Base-by-base conservation (phyloP, 176 grass and related monocot genomes). In the Saccharum officinarum region DNA sequence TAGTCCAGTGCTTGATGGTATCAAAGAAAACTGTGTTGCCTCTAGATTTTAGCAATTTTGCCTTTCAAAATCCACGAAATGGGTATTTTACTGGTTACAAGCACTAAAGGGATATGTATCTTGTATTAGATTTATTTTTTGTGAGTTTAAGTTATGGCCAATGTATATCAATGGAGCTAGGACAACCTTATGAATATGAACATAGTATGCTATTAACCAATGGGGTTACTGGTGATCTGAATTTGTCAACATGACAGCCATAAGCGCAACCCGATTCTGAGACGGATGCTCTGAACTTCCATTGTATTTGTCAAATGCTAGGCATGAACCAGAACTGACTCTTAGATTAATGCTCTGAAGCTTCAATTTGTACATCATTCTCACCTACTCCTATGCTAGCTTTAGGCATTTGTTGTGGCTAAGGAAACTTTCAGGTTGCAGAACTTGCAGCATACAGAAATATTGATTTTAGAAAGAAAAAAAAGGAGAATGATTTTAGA, bases 1-100 rank as follows among this genome's bases (percentile, higher is more conserved):
- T 65, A 34, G 52, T 86, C 60, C 52, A 82, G 33, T 65, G 17
- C 13, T n/a, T 66, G 63, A 54, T 86, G 50, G 6, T 77, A 63
- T 55, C 50, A 75, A 82, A 34, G 34, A 60, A 66, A 72, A 47
- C 65, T 66, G 25, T 73, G 73, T 12, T 55, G 6, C 66, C 13
- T 81, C 30, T 78, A 16, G 16, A 69, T 80, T 49, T 12, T 11
- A 30, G 62, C 50, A 16, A 15, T 47, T 74, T 73, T 55, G 14
- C 63, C 26, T 39, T n/a, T 78, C 49, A 39, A 44, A 57, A 67
- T 4, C 3, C 57, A 80, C 44, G 13, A 36, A 6, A 34, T 57
- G 57, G 18, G 66, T 65, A 26, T 73, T 73, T 54, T 4, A 41
- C 67, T 65, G 86, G 30, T 26, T 65, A 14, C 41, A 60, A 69